Evolutionary conservation across 73 alveolate species (phyloP).

Genomic region (Loxodes magnus): DNA sequence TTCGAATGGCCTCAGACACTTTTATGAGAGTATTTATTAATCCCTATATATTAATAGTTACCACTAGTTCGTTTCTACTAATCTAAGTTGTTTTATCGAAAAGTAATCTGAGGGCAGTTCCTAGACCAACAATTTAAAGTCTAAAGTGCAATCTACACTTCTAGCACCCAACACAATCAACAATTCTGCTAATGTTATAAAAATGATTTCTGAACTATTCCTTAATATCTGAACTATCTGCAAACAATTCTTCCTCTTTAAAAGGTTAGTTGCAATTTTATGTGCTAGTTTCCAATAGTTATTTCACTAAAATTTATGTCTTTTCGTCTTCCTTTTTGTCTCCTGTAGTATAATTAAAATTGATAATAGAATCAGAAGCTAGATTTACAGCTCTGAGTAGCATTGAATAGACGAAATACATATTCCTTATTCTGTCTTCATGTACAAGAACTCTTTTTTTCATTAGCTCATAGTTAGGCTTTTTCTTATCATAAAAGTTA

Average conservation of each 20-base stretch:
- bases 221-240: slow-evolving; percentile 9
- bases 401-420: slow-evolving; percentile 49
- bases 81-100: too few relatives aligned
- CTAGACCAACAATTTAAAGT: slow-evolving; percentile 63
- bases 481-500: slow-evolving; percentile 34
- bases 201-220: slow-evolving; percentile 16
- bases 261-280: slow-evolving; percentile 27
- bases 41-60: too few relatives aligned
- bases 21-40: too few relatives aligned
- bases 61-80: too few relatives aligned
- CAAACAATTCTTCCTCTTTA: slow-evolving; percentile 19
- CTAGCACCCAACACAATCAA: slow-evolving; percentile 75
- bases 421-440: slow-evolving; percentile 53
- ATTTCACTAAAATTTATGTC: slow-evolving; percentile 29
- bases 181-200: slow-evolving; percentile 52
- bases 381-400: slow-evolving; percentile 59
- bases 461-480: slow-evolving; percentile 44
- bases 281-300: slow-evolving; percentile 24
- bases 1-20: too few relatives aligned
- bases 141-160: slow-evolving; percentile 73
- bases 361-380: slow-evolving; percentile 26
- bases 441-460: slow-evolving; percentile 42
- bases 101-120: slow-evolving; percentile 61
- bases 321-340: slow-evolving; percentile 27
- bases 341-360: slow-evolving; percentile 49